Conservation (phyloP, 2,329 filamentous ascomycete genomes). For the Cladosporium sp. region DNA sequence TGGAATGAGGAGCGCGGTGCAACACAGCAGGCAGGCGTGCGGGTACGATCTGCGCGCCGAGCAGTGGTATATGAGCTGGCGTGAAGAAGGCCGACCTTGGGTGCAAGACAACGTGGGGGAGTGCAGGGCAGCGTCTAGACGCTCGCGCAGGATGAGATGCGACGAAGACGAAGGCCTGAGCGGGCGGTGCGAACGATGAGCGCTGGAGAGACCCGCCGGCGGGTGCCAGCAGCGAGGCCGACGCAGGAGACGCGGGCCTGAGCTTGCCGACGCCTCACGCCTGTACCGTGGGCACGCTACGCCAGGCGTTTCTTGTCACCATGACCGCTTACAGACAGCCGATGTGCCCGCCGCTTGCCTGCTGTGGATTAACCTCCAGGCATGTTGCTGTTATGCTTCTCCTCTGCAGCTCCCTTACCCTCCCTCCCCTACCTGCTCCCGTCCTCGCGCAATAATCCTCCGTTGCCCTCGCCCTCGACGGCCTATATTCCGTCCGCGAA, state of each 20-base stretch:
- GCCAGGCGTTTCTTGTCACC: too few species aligned
- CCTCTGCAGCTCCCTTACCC: too few species aligned
- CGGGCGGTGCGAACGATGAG: neutral
- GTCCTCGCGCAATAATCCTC: too few species aligned
- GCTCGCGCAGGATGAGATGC: neutral
- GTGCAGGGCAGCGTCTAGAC: slow-evolving; percentile 1
- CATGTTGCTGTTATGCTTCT: too few species aligned
- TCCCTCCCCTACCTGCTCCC: too few species aligned
- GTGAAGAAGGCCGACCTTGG: neutral
- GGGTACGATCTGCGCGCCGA: neutral
- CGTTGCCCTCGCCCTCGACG: too few species aligned
- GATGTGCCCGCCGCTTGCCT: too few species aligned
- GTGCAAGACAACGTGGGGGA: neutral
- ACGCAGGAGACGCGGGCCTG: neutral
- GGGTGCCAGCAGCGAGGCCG: neutral
- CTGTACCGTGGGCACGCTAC: too few species aligned
- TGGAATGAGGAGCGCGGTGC: neutral
- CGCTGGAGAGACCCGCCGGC: neutral
- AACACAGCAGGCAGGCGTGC: neutral
- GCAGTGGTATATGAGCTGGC: neutral
- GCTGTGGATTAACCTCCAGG: too few species aligned
- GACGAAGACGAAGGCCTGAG: slow-evolving; percentile 1
- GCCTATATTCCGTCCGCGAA: too few species aligned
- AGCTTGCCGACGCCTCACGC: too few species aligned
- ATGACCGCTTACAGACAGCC: too few species aligned